A percentile compares a stretch with the other conserved stretches of the same genome.
Evolutionary conservation across 208 protist genomes (phyloP).

Genomic region (Entamoeba histolytica): DNA sequence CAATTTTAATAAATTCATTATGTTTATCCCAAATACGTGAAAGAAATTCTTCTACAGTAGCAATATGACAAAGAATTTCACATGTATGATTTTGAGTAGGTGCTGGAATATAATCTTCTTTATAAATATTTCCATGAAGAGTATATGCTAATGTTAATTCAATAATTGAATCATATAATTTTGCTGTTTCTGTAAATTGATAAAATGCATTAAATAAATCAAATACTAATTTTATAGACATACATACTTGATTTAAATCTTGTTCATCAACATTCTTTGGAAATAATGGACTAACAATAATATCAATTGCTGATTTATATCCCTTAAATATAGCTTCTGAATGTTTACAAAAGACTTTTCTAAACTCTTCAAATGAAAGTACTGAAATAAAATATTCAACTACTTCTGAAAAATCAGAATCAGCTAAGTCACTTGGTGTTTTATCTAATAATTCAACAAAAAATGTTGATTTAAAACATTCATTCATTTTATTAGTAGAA

Average conservation of each 20-base stretch:
- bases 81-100: not conserved
- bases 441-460: not conserved
- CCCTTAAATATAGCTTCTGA: not conserved
- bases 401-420: not conserved
- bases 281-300: not conserved
- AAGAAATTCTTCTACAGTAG: not conserved
- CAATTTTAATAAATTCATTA: not conserved
- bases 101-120: not conserved
- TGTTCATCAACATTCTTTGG: not conserved
- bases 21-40: not conserved
- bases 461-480: not conserved
- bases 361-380: not conserved
- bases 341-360: not conserved
- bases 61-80: not conserved
- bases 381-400: not conserved
- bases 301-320: not conserved
- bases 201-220: not conserved
- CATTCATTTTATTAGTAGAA: not conserved
- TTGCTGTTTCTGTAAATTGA: not conserved
- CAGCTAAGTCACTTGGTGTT: not conserved
- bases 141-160: not conserved
- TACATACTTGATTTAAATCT: not conserved
- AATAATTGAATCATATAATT: not conserved
- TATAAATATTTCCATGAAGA: not conserved
- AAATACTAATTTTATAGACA: not conserved